Base-by-base conservation (phyloP, 768 basidiomycete species). In the Suillus sp. region DNA sequence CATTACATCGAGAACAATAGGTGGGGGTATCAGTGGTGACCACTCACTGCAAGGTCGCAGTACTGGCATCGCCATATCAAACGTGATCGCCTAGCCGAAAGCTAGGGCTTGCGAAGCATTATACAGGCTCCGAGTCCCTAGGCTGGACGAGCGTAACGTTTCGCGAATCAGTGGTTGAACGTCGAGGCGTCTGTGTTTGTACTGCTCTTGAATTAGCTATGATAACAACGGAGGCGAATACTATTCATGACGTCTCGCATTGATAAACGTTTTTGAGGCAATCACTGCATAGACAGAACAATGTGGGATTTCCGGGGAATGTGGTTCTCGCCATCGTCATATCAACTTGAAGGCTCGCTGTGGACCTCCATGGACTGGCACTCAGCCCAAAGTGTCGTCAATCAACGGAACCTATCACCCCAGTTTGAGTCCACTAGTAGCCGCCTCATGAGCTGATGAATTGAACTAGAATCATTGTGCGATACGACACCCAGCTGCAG, bases 161-260 rank as follows among this genome's bases (percentile, higher is more conserved):
- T 79, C 73, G 8, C 77, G 65, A 2, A 83, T 68, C 40, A 79
- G 65, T 8, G 72, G 75, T 62, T 81, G 32, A 32, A 32, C 32
- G 4, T 32, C 4, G 78, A 7, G 82, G 80, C 3, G 77, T 74
- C 2, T 74, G 74, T 10, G 79, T 81, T 68, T 78, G 78, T 27
- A 81, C 81, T 84, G 47, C 35, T 16, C n/a, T 11, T 4, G 35
- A 18, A 11, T 30, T 69, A 40, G 67, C 42, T 25, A 7, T 6
- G 16, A 11, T 5, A 40, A 18, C 25, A 16, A 22, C 30, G 3
- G 10, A 14, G 27, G 47, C n/a, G 37, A 55, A 62, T 57, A 82
- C 84, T 81, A 58, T 81, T 80, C 2, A 6, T 32, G 30, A 32
- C 30, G 30, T 32, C 30, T 32, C 30, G 30, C 30, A 32, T 2